Conservation (phyloP, 164 flowering plant genomes). For the Umbilicus rupestris region DNA sequence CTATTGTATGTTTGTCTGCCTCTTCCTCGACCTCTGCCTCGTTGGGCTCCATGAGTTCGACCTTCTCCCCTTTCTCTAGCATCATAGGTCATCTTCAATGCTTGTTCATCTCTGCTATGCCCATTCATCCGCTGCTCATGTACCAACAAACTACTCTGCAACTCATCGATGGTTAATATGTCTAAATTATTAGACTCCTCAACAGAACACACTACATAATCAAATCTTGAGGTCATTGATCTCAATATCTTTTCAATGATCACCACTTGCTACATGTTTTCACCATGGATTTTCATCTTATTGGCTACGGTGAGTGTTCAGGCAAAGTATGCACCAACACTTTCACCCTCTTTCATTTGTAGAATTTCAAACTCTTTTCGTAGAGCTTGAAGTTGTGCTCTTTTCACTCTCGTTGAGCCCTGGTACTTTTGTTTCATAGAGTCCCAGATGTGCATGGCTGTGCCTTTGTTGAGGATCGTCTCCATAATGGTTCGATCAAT, state of each 20-base stretch:
- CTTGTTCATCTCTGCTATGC: not conserved
- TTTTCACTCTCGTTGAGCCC: not conserved
- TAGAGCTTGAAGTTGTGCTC: not conserved
- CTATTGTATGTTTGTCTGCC: not conserved
- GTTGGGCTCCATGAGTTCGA: not conserved
- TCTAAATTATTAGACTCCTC: slow-evolving; percentile 3
- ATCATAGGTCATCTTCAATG: not conserved
- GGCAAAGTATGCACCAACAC: not conserved
- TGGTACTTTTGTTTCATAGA: not conserved
- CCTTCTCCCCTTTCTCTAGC: not conserved
- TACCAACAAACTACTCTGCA: slow-evolving; percentile 6
- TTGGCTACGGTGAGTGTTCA: not conserved
- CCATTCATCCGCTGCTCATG: too few species aligned
- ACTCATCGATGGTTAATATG: not conserved
- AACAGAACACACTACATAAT: not conserved
- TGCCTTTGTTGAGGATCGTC: not conserved
- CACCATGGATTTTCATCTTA: not conserved
- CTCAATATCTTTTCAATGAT: slow-evolving; percentile 4
- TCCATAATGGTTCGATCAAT: not conserved
- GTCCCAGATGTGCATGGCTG: not conserved
- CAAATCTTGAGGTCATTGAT: not conserved
- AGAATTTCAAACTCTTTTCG: not conserved
- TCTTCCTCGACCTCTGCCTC: slow-evolving; percentile 7
- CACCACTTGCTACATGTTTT: not conserved
- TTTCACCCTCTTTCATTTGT: not conserved